A percentile compares a stretch with the other conserved stretches of the same genome.
Conservation (phyloP, 2,329 filamentous ascomycete genomes). For the Paecilomyces variotii region DNA sequence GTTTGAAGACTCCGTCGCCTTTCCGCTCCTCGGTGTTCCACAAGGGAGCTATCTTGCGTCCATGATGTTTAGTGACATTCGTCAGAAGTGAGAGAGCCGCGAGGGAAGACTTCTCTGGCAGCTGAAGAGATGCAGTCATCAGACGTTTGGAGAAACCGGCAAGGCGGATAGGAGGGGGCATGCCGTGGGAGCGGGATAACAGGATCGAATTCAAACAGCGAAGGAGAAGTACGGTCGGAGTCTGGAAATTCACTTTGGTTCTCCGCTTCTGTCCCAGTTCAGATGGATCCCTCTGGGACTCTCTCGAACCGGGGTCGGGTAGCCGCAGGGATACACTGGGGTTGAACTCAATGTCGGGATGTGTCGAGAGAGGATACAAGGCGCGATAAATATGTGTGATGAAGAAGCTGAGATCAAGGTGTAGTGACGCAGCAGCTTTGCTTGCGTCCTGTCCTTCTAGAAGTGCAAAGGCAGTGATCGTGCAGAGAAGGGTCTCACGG, state of each 20-base stretch:
- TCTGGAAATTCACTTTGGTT: conserved; percentile 86
- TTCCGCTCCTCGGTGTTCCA: conserved; percentile 94
- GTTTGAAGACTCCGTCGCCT: conserved; percentile 80
- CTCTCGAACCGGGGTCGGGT: conserved; percentile 51
- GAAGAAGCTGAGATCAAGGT: conserved; percentile 92
- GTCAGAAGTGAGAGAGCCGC: conserved; percentile 71
- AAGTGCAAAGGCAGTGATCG: conserved; percentile 92
- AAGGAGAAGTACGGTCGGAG: conserved; percentile 84
- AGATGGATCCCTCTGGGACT: conserved; percentile 15
- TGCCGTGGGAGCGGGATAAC: conserved; percentile 66
- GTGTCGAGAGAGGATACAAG: conserved; percentile 67
- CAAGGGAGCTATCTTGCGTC: conserved; percentile 70
- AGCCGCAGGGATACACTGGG: conserved; percentile 65
- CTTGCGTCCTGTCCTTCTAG: conserved; percentile 88
- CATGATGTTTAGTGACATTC: conserved; percentile 73
- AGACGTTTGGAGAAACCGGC: conserved; percentile 91
- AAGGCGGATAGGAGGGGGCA: conserved; percentile 71
- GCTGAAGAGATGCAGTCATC: conserved; percentile 69
- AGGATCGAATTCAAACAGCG: conserved; percentile 77
- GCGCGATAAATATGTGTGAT: conserved; percentile 87
- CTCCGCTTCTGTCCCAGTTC: conserved; percentile 32
- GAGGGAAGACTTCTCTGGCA: conserved; percentile 81
- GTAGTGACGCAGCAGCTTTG: conserved; percentile 70
- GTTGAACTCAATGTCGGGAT: conserved; percentile 76
- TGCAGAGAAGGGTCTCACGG: conserved; percentile 84